Conservation (phyloP, 805 yeast species). For the Pichia pseudocactophila region DNA sequence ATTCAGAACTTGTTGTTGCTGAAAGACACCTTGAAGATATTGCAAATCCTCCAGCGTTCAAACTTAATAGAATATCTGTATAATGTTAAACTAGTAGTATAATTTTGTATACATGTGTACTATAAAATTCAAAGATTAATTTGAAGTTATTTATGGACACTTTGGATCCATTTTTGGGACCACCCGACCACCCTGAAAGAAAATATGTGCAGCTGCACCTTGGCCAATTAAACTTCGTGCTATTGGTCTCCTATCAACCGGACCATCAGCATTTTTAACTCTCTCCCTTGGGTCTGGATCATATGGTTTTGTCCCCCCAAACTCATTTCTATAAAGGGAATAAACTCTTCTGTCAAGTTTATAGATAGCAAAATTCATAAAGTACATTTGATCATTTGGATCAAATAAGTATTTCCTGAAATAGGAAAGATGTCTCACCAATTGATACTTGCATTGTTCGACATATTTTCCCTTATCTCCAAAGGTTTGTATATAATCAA, state of each 20-base stretch:
- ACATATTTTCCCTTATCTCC: conserved; percentile 28
- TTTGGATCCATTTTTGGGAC: conserved; percentile 30
- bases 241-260: conserved; percentile 27
- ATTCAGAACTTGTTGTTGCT: conserved; percentile 55
- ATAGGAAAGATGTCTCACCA: conserved; percentile 45
- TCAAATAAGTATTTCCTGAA: conserved; percentile 51
- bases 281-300: conserved; percentile 46
- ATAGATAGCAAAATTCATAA: conserved; percentile 51
- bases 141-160: not conserved
- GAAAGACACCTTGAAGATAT: conserved; percentile 62
- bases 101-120: not conserved
- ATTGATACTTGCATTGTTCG: conserved; percentile 31
- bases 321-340: conserved; percentile 41
- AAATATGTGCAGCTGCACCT: conserved; percentile 61
- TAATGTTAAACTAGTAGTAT: conserved; percentile 21
- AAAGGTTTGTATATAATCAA: conserved; percentile 49
- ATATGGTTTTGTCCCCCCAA: conserved; percentile 46
- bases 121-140: not conserved
- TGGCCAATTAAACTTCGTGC: conserved; percentile 44
- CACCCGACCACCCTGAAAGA: conserved; percentile 58
- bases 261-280: conserved; percentile 30
- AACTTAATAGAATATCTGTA: conserved; percentile 40
- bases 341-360: conserved; percentile 41
- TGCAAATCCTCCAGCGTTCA: conserved; percentile 56
- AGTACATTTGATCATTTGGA: conserved; percentile 49